Evolutionary conservation across 2,329 filamentous ascomycete species (phyloP).

Genomic region (Lachnellula cervina): DNA sequence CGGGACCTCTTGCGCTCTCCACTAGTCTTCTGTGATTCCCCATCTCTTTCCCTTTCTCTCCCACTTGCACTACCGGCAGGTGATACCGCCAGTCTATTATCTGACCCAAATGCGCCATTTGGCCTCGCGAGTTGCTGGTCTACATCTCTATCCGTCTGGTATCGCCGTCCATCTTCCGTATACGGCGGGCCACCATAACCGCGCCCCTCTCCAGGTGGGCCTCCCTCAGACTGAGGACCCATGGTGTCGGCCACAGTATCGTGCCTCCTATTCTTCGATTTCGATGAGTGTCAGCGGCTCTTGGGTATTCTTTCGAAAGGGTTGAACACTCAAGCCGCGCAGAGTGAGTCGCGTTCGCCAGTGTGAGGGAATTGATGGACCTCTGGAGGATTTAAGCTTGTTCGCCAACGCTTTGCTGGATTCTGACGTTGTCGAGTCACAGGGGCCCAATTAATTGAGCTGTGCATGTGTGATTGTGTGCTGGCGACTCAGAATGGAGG

Average conservation of each 20-base stretch:
- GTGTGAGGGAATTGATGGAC: constrained; percentile 14
- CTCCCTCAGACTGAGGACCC: constrained; percentile 35
- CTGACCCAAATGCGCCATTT: constrained; percentile 25
- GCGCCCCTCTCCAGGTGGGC: constrained; percentile 28
- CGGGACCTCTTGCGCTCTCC: constrained; percentile 54
- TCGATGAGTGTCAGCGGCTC: neutral
- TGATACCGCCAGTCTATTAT: constrained; percentile 20
- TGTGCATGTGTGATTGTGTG: constrained; percentile 28
- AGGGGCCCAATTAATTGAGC: constrained; percentile 23
- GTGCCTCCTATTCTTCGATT: constrained; percentile 13
- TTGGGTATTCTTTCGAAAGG: constrained; percentile 2
- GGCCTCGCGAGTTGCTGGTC: constrained; percentile 20
- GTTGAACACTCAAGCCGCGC: constrained; percentile 5
- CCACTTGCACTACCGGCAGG: constrained; percentile 25
- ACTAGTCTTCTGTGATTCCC: constrained; percentile 33
- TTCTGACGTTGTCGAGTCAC: constrained; percentile 27
- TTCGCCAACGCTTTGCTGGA: constrained; percentile 8
- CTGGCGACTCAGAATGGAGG: constrained; percentile 28
- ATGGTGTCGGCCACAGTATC: constrained; percentile 18
- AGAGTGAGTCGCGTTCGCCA: constrained; percentile 16
- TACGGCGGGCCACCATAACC: constrained; percentile 19
- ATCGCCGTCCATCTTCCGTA: constrained; percentile 11
- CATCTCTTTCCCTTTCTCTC: constrained; percentile 23
- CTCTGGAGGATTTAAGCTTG: constrained; percentile 8
- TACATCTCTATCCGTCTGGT: constrained; percentile 18